These are phyloP conservation scores for Acanthamoeba healyi DNA, from an alignment of 208 protist genomes.

Conservation along the genomic window DNA sequence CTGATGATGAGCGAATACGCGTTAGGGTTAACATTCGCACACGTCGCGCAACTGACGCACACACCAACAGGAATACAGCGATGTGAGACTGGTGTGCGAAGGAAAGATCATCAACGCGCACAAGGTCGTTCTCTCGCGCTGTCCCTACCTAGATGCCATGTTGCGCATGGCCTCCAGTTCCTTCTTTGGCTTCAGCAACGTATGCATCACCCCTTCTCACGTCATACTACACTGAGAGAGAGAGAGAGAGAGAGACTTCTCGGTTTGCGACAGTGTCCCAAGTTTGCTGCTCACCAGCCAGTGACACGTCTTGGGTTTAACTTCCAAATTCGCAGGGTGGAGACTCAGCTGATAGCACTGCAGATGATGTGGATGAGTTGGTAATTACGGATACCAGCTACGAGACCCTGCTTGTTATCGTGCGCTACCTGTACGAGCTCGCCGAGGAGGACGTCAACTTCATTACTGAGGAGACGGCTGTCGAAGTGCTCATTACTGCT, in stretches of 20 bases:
- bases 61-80: slow-evolving; percentile 44
- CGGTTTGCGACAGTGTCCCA: background rate
- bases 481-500: slow-evolving; percentile 31
- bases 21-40: background rate
- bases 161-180: slow-evolving; percentile 39
- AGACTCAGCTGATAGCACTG: background rate
- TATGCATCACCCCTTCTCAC: background rate
- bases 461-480: background rate
- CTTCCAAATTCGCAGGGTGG: too few species aligned
- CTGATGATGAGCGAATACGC: background rate
- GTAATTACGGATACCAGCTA: slow-evolving; percentile 43
- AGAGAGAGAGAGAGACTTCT: too few species aligned
- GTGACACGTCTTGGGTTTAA: too few species aligned
- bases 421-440: slow-evolving; percentile 35
- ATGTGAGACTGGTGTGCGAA: background rate
- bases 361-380: slow-evolving; percentile 4
- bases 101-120: slow-evolving; percentile 48
- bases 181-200: slow-evolving; percentile 8
- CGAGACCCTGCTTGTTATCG: background rate
- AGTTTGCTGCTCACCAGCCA: background rate
- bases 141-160: slow-evolving; percentile 62
- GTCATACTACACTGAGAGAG: too few species aligned
- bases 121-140: slow-evolving; percentile 43
- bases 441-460: background rate
- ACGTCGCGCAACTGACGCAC: background rate